Evolutionary conservation across 2,329 filamentous ascomycete species (phyloP), one percentile per base, ranked within the genome.

Genomic region (Beauveria medogensis): DNA sequence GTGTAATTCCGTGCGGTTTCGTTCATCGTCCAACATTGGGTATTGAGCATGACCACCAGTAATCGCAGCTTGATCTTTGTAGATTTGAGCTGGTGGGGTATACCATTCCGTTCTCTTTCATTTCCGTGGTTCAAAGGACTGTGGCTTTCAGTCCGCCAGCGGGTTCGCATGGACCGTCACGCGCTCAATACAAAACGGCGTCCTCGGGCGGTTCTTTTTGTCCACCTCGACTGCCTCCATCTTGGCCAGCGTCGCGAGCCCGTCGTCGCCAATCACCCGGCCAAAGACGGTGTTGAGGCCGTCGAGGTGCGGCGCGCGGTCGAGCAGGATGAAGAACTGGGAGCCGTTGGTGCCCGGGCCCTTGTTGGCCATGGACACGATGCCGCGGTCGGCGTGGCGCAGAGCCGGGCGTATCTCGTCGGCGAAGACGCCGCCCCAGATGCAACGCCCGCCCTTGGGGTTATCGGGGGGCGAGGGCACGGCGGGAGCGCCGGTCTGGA

Each of bases 241-340:
- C 71, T 83, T 86, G 60, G 86, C 83, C 67, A 94, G 74, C 5
- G 88, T 89, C 41, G 78, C 82, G 53, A 86, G 68, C 60, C 82
- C 81, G 50, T 86, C 84, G 66, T 88, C 86, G 43, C 82, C 86
- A 60, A 88, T 78, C 40, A 93, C 78, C 71, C 87, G 86, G 12
- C 90, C 90, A 74, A 95, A 93, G 2, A 93, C 87, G 0, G 90
- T 92, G 70, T 94, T 94, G 71, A 91, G 83, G 5, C 90, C 90
- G 71, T 94, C 91, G 47, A 95, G 77, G 75, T 94, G 91, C 43
- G 89, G 83, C 28, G 90, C 89, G 65, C 89, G 85, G 63, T 88
- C 88, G 67, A 92, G 88, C 1, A 87, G 85, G 63, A 94, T 79
- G 72, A 92, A 95, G 75, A 94, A 95, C 71, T 95, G 90, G 54